Evolutionary conservation across 805 yeast genomes (phyloP).

Genomic region (Kodamaea neixiangensis): DNA sequence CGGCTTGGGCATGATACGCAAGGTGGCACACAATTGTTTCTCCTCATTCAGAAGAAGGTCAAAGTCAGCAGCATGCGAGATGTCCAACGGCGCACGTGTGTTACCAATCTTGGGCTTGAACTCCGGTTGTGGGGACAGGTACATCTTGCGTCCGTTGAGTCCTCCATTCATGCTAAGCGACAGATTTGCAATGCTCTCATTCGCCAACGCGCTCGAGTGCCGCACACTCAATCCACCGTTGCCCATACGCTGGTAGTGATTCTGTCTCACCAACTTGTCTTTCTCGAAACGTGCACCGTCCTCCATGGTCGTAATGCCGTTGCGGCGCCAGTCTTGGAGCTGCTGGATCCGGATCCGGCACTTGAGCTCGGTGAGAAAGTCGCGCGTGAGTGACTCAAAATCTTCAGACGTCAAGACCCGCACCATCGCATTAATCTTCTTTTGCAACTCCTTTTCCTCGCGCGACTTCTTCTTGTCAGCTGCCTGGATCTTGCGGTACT

Average conservation of each 20-base stretch:
- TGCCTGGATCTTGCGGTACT: conserved; percentile 79
- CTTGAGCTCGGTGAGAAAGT: conserved; percentile 73
- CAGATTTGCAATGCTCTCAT: conserved; percentile 7
- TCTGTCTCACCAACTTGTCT: conserved; percentile 72
- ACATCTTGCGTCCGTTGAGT: conserved; percentile 22
- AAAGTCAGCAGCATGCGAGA: conserved; percentile 77
- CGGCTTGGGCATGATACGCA: conserved; percentile 89
- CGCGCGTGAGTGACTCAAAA: conserved; percentile 72
- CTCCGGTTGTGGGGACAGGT: conserved; percentile 39
- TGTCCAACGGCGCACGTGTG: conserved; percentile 61
- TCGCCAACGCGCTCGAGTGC: conserved; percentile 17
- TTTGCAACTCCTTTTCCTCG: conserved; percentile 83
- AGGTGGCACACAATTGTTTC: conserved; percentile 76
- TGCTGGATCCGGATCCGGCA: conserved; percentile 82
- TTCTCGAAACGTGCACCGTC: conserved; percentile 85
- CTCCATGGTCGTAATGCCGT: conserved; percentile 84
- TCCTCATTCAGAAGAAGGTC: conserved; percentile 86
- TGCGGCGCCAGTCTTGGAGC: conserved; percentile 88
- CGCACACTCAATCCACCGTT: conserved; percentile 35
- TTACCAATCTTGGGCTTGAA: conserved; percentile 44
- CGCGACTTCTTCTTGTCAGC: conserved; percentile 82
- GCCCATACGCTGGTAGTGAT: conserved; percentile 59
- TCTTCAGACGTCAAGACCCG: conserved; percentile 79
- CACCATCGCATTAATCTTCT: conserved; percentile 76
- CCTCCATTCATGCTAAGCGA: conserved; percentile 8